phyloP scores from a whole-genome alignment of 768 basidiomycete species.

The Macrolepiota dolichaula region DNA sequence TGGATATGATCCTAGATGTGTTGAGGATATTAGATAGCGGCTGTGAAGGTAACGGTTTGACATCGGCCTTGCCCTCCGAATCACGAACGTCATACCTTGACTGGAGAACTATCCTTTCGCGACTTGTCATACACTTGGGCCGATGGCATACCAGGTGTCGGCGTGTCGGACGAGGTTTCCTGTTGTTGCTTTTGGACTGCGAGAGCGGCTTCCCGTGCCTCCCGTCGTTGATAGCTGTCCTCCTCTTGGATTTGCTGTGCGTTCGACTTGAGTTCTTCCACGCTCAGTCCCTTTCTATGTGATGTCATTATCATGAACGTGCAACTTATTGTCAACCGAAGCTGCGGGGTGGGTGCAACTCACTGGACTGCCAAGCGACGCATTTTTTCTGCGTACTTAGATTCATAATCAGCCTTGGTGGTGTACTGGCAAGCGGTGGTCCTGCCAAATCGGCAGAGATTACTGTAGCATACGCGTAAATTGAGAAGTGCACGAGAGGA shows the following conservation, averaged over 20 bases:
- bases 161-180: slow-evolving; percentile 1
- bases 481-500: neutral
- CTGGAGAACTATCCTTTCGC: slow-evolving; percentile 17
- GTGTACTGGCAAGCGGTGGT: neutral
- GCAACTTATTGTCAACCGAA: slow-evolving; percentile 15
- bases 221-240: slow-evolving; percentile 15
- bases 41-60: slow-evolving; percentile 35
- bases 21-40: slow-evolving; percentile 82
- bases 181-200: slow-evolving; percentile 10
- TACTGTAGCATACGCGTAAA: neutral
- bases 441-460: neutral
- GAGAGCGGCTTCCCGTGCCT: slow-evolving; percentile 21
- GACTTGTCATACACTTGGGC: slow-evolving; percentile 1
- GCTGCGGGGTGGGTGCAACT: slow-evolving; percentile 15
- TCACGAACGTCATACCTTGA: slow-evolving; percentile 18
- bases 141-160: slow-evolving; percentile 1
- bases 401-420: slow-evolving; percentile 16
- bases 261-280: slow-evolving; percentile 24
- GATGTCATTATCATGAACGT: slow-evolving; percentile 9
- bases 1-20: slow-evolving; percentile 59
- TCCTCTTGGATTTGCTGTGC: slow-evolving; percentile 19
- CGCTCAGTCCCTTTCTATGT: slow-evolving; percentile 40
- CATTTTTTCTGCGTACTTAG: slow-evolving; percentile 72
- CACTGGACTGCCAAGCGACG: slow-evolving; percentile 46
- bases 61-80: neutral